phyloP scores from a whole-genome alignment of 2,329 filamentous ascomycete genomes.

The Aureobasidium sp. region DNA sequence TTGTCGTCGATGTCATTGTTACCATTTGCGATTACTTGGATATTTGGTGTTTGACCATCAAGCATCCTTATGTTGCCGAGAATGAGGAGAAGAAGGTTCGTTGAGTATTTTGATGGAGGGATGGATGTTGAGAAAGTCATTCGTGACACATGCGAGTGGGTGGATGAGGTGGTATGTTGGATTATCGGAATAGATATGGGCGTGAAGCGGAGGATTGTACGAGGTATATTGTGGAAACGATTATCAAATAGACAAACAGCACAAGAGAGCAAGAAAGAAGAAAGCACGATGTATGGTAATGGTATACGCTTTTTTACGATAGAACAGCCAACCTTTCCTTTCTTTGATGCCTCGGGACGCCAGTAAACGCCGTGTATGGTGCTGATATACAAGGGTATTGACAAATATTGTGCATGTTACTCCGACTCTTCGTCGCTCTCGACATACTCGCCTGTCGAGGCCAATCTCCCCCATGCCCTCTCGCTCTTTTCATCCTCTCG shows the following conservation, averaged over 20 bases:
- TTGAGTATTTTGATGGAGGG: not conserved
- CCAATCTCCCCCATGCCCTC: conserved; percentile 5
- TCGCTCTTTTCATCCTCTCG: conserved; percentile 5
- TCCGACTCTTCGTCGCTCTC: conserved; percentile 11
- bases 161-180: not conserved
- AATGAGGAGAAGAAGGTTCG: conserved; percentile 8
- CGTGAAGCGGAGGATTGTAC: not conserved
- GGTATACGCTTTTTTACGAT: conserved; percentile 11
- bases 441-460: not conserved
- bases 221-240: not conserved
- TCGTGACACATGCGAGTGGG: not conserved
- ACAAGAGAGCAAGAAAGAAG: not conserved
- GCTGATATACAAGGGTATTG: not conserved
- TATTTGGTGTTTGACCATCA: conserved; percentile 98
- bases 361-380: not conserved
- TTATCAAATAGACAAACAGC: not conserved
- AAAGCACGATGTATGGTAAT: conserved; percentile 8
- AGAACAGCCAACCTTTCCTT: not conserved
- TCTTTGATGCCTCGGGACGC: not conserved
- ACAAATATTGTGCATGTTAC: not conserved
- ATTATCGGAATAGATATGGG: not conserved
- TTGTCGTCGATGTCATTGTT: conserved; percentile 93
- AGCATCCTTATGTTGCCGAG: conserved; percentile 54
- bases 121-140: not conserved
- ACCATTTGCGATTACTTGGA: conserved; percentile 97